phyloP scores from a whole-genome alignment of 441 rosid genomes.

The Omphalea diandra region DNA sequence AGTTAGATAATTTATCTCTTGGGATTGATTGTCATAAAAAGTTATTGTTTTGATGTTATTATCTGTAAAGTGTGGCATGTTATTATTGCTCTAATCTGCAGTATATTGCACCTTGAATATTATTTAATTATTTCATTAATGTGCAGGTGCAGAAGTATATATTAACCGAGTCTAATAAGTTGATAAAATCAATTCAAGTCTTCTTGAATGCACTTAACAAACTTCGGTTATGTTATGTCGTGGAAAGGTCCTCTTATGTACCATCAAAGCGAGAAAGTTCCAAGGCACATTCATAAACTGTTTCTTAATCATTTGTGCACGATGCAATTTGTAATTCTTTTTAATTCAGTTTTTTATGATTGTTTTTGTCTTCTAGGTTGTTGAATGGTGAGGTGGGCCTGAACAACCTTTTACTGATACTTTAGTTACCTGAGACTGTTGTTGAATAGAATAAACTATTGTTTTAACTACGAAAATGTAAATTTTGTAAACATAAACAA shows the following conservation, averaged over 20 bases:
- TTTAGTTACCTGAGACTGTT: neutral
- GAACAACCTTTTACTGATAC: neutral
- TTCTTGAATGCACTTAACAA: slow-evolving; percentile 84
- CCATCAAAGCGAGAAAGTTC: slow-evolving; percentile 57
- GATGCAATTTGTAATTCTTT: slow-evolving; percentile 7
- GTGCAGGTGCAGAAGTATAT: slow-evolving; percentile 79
- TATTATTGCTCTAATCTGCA: neutral
- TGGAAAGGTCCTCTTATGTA: slow-evolving; percentile 52
- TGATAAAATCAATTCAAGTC: slow-evolving; percentile 86
- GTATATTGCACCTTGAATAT: neutral
- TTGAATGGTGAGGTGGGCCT: neutral
- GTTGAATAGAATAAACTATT: neutral
- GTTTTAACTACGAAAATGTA: neutral
- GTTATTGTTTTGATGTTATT: neutral
- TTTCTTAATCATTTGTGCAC: slow-evolving; percentile 19
- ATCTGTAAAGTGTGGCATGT: neutral
- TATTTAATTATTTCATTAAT: slow-evolving; percentile 21
- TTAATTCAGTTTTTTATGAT: neutral
- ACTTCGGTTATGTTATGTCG: slow-evolving; percentile 73
- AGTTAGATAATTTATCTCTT: neutral
- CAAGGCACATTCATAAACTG: slow-evolving; percentile 42
- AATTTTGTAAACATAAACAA: too few species aligned
- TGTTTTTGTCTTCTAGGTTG: neutral
- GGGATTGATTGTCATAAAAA: slow-evolving; percentile 3
- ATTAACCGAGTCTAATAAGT: slow-evolving; percentile 66